Conservation (phyloP, 1,139 yeast genomes). For the Geotrichum candidum region DNA sequence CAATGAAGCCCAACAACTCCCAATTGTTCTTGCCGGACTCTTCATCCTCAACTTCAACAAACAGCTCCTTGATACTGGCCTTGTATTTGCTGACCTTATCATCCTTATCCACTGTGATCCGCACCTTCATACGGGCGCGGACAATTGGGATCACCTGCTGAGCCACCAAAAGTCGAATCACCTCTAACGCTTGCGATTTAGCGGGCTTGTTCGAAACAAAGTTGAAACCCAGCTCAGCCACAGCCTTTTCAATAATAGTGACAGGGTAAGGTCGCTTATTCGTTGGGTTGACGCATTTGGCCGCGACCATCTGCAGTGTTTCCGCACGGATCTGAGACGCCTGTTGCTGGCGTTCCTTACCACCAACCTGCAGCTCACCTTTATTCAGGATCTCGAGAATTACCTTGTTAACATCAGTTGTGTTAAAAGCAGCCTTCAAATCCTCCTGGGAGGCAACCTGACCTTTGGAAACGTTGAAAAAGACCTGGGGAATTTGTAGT, state of each 20-base stretch:
- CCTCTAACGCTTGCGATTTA: constrained; percentile 86
- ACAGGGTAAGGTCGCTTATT: constrained; percentile 91
- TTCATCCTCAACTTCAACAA: constrained; percentile 53
- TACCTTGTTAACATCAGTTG: constrained; percentile 67
- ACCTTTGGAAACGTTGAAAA: constrained; percentile 89
- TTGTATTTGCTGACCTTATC: constrained; percentile 48
- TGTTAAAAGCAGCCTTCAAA: constrained; percentile 63
- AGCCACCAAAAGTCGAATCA: constrained; percentile 69
- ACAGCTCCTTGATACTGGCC: constrained; percentile 46
- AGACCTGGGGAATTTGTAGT: constrained; percentile 90
- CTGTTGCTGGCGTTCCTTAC: constrained; percentile 81
- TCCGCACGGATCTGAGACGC: constrained; percentile 74
- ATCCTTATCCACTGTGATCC: constrained; percentile 42
- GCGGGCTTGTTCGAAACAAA: constrained; percentile 73
- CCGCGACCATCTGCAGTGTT: constrained; percentile 73
- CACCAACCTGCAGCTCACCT: constrained; percentile 93
- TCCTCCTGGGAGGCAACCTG: constrained; percentile 90
- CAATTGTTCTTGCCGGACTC: constrained; percentile 42
- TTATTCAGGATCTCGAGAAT: constrained; percentile 74
- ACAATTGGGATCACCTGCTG: constrained; percentile 87
- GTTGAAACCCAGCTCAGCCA: constrained; percentile 74
- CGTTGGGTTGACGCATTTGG: constrained; percentile 86
- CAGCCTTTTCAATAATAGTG: constrained; percentile 83
- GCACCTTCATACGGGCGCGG: constrained; percentile 88
- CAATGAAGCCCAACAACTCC: constrained; percentile 69